Conservation (phyloP, 2,329 filamentous ascomycete species). For the Fusarium brachygibbosum region DNA sequence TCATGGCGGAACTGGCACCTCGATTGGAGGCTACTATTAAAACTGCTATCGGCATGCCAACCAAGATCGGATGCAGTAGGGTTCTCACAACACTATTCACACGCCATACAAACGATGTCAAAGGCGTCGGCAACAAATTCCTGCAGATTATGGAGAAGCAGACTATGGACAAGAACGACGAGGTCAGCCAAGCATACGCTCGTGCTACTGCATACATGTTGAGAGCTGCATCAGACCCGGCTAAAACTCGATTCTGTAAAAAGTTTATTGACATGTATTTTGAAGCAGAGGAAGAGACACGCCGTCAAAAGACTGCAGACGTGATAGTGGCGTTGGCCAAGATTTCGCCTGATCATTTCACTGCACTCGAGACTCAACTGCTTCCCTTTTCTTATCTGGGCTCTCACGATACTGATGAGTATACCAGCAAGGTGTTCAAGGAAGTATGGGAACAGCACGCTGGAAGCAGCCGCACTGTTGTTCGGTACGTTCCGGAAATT, state of each 20-base stretch:
- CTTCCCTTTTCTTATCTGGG: conserved; percentile 91
- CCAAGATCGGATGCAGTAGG: conserved; percentile 90
- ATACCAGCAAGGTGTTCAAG: conserved; percentile 82
- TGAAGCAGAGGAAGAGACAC: conserved; percentile 79
- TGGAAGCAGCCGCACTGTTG: conserved; percentile 83
- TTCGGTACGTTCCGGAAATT: conserved; percentile 88
- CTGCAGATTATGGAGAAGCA: conserved; percentile 84
- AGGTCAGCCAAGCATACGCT: conserved; percentile 90
- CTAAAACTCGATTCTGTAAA: conserved; percentile 65
- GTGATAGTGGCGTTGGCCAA: conserved; percentile 87
- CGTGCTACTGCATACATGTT: conserved; percentile 88
- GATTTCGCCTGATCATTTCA: conserved; percentile 89
- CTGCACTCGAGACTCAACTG: conserved; percentile 77
- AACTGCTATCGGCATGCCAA: conserved; percentile 88
- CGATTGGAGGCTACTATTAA: conserved; percentile 85
- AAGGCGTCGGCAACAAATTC: conserved; percentile 80
- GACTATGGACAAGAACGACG: conserved; percentile 91
- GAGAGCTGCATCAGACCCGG: conserved; percentile 65
- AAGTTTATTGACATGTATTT: conserved; percentile 81
- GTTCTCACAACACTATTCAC: conserved; percentile 89
- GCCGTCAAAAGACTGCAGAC: conserved; percentile 82
- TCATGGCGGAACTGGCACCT: conserved; percentile 81
- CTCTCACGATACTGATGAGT: conserved; percentile 85
- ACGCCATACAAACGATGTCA: conserved; percentile 80
- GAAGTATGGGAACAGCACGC: conserved; percentile 94